Evolutionary conservation across 139 green algal species (phyloP).

Genomic region (Tetraselmis striata): DNA sequence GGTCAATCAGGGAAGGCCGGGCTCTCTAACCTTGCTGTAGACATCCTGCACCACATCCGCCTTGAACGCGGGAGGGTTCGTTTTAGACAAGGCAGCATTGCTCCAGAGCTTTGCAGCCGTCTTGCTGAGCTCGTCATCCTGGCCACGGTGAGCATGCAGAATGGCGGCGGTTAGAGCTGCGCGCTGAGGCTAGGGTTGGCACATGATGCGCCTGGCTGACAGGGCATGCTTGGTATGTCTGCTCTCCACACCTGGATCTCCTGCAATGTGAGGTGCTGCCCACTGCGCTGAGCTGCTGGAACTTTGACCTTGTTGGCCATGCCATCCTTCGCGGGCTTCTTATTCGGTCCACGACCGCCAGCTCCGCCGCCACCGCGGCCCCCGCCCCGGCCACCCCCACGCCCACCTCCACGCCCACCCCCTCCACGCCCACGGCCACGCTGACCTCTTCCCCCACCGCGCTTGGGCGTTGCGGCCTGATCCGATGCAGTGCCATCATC

Average conservation of each 20-base stretch:
- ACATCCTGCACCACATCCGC: conserved; percentile 52
- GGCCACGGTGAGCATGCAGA: not conserved
- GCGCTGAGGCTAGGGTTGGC: too few relatives aligned
- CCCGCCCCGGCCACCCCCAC: not conserved
- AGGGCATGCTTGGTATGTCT: too few relatives aligned
- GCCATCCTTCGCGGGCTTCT: not conserved
- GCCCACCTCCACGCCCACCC: not conserved
- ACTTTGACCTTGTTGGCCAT: not conserved
- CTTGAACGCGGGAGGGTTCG: conserved; percentile 38
- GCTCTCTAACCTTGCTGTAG: too few relatives aligned
- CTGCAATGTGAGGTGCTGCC: not conserved
- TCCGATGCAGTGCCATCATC: too few relatives aligned
- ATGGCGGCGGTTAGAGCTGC: too few relatives aligned
- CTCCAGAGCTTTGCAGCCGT: conserved; percentile 45
- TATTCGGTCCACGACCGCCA: not conserved
- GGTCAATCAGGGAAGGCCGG: too few relatives aligned
- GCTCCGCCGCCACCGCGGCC: too few relatives aligned
- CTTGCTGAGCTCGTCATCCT: conserved; percentile 38
- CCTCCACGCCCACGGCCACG: not conserved
- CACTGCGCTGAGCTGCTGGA: not conserved
- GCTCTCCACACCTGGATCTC: not conserved
- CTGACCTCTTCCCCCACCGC: not conserved
- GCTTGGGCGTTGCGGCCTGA: too few relatives aligned
- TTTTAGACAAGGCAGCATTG: conserved; percentile 2
- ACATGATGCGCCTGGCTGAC: too few relatives aligned